Evolutionary conservation across 2,329 filamentous ascomycete genomes (phyloP).

Genomic region (Calonectria hongkongensis): DNA sequence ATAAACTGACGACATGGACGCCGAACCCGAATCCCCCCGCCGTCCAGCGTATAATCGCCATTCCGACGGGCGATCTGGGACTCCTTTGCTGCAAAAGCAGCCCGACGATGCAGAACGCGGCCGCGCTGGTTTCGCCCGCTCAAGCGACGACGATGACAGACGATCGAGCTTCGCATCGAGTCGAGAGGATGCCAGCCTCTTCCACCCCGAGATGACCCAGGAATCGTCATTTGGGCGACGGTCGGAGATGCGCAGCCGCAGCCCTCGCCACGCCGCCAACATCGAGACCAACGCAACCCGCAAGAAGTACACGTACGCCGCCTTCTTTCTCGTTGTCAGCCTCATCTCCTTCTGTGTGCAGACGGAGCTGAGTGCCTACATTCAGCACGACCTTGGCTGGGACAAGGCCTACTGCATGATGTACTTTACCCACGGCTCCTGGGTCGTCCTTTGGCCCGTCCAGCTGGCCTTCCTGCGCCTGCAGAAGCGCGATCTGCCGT

Average conservation of each 20-base stretch:
- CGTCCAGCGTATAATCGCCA: conserved; percentile 68
- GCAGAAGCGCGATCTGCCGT: conserved; percentile 86
- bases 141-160: conserved; percentile 43
- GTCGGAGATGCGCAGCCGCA: conserved; percentile 85
- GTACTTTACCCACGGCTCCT: conserved; percentile 97
- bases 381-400: conserved; percentile 94
- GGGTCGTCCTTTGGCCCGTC: conserved; percentile 90
- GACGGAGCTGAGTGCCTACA: conserved; percentile 96
- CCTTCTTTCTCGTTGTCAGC: conserved; percentile 87
- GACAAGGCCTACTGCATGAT: conserved; percentile 99
- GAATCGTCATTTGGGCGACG: conserved; percentile 61
- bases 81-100: conserved; percentile 64
- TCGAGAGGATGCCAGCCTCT: conserved; percentile 51
- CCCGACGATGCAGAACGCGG: conserved; percentile 56
- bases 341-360: conserved; percentile 93
- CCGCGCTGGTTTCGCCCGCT: conserved; percentile 45
- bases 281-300: conserved; percentile 70
- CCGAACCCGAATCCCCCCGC: conserved; percentile 58
- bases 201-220: conserved; percentile 54
- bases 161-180: conserved; percentile 47
- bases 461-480: conserved; percentile 88
- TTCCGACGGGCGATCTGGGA: conserved; percentile 66
- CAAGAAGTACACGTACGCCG: conserved; percentile 91
- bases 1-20: conserved; percentile 62
- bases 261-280: conserved; percentile 73